Percentiles rank a stretch among this genome's conserved stretches.
Evolutionary conservation across 208 protist species (phyloP).

Genomic region (Leishmania guyanensis): DNA sequence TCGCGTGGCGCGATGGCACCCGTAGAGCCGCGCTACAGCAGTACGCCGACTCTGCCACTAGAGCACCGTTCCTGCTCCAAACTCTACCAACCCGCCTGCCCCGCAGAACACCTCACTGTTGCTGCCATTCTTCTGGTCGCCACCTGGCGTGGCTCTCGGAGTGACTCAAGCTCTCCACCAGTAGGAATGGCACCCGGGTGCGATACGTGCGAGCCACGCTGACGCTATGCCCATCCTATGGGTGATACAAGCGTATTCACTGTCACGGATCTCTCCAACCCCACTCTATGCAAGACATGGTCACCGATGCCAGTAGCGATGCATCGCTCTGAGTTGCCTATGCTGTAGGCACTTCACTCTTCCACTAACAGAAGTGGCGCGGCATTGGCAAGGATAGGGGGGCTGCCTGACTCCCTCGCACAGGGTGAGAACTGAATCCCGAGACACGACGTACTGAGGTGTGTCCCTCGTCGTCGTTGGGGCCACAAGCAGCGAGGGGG

Average conservation of each 20-base stretch:
- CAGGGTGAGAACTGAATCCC: not conserved
- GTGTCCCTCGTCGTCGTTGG: too few relatives aligned
- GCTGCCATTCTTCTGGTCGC: not conserved
- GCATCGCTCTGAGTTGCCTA: not conserved
- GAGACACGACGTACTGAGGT: not conserved
- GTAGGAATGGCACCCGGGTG: not conserved
- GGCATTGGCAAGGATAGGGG: not conserved
- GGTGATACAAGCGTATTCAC: not conserved
- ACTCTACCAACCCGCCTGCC: not conserved
- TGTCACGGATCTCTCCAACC: not conserved
- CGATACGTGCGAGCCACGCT: not conserved
- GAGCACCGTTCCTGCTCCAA: not conserved
- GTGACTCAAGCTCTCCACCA: not conserved
- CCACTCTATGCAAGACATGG: too few relatives aligned
- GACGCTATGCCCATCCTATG: not conserved
- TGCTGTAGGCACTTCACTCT: not conserved
- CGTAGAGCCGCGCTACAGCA: not conserved
- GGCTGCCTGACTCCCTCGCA: not conserved
- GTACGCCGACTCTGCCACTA: not conserved
- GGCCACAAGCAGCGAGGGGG: too few relatives aligned
- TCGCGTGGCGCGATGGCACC: not conserved
- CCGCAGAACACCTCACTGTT: not conserved
- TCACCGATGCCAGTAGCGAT: not conserved
- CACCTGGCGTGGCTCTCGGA: too few relatives aligned
- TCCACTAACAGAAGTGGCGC: not conserved